Evolutionary conservation across 257 asterid species (phyloP).

Genomic region (Solanum lignicaule): DNA sequence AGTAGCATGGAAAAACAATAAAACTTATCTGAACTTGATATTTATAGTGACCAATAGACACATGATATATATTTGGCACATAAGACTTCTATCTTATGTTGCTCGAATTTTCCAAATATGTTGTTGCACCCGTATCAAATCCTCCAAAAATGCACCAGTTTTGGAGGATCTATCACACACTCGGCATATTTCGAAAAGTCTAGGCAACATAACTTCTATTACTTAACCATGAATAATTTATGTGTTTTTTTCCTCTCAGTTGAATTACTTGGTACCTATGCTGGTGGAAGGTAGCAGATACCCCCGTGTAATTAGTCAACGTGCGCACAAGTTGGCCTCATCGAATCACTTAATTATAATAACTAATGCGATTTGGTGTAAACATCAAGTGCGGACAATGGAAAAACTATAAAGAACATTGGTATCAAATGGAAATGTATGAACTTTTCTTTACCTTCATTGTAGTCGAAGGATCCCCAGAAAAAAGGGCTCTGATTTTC

Average conservation of each 20-base stretch:
- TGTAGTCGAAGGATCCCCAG: slow-evolving; percentile 93
- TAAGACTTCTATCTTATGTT: background rate
- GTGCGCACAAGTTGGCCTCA: background rate
- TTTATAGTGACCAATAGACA: background rate
- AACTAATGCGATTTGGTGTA: background rate
- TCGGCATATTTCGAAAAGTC: background rate
- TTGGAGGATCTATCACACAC: background rate
- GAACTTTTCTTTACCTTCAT: slow-evolving; percentile 52
- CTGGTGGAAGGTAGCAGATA: background rate
- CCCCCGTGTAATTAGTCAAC: background rate
- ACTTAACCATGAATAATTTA: background rate
- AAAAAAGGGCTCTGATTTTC: slow-evolving; percentile 70
- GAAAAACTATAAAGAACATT: background rate
- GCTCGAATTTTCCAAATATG: background rate
- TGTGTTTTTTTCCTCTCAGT: background rate
- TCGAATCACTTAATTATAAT: background rate
- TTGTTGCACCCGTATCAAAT: background rate
- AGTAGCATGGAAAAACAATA: background rate
- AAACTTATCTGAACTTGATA: background rate
- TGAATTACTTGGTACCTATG: background rate
- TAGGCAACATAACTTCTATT: background rate
- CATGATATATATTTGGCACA: background rate
- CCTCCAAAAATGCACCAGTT: background rate
- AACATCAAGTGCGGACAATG: background rate
- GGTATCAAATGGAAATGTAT: background rate